Percentiles rank a stretch among this genome's conserved stretches.
These are phyloP conservation scores for Zarea fungicola DNA, from an alignment of 2,329 filamentous ascomycete species.

Conservation along the genomic window DNA sequence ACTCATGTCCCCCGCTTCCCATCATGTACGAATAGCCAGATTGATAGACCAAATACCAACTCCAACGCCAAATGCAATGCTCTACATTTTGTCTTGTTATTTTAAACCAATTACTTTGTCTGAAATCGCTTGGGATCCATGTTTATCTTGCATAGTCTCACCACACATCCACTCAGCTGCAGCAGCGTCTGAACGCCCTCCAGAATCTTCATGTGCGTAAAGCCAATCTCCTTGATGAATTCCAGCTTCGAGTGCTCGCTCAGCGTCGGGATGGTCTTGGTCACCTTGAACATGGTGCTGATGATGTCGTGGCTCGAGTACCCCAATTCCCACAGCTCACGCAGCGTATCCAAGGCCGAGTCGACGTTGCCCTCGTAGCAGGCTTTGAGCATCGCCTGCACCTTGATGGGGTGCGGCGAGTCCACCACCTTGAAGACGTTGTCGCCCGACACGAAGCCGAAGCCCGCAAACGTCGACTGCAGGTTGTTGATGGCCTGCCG, in stretches of 20 bases:
- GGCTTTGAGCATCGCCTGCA: constrained; percentile 96
- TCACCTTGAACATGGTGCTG: constrained; percentile 98
- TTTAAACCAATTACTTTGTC: constrained; percentile 26
- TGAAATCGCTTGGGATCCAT: constrained; percentile 86
- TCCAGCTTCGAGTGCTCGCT: constrained; percentile 95
- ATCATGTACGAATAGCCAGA: constrained; percentile 10
- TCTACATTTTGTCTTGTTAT: constrained; percentile 15
- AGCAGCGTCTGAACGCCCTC: constrained; percentile 94
- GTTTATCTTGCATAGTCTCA: constrained; percentile 87
- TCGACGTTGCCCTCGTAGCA: constrained; percentile 92
- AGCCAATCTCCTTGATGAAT: constrained; percentile 97
- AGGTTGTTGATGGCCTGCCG: constrained; percentile 98
- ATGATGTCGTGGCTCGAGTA: constrained; percentile 99
- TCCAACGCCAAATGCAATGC: constrained; percentile 28
- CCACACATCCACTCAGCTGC: constrained; percentile 88
- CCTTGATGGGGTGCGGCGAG: constrained; percentile 93
- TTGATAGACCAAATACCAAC: constrained; percentile 17
- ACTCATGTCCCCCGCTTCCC: constrained; percentile 3
- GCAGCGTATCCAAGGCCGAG: constrained; percentile 75
- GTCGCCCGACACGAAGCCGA: constrained; percentile 94
- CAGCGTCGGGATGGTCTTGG: constrained; percentile 86
- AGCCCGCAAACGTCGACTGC: constrained; percentile 87
- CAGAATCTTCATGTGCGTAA: constrained; percentile 98
- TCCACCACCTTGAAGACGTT: constrained; percentile 98
- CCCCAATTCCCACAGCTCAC: constrained; percentile 88